These are phyloP conservation scores for Phytophthora niederhauseri DNA, from an alignment of 352 stramenopile species.

Conservation along the genomic window DNA sequence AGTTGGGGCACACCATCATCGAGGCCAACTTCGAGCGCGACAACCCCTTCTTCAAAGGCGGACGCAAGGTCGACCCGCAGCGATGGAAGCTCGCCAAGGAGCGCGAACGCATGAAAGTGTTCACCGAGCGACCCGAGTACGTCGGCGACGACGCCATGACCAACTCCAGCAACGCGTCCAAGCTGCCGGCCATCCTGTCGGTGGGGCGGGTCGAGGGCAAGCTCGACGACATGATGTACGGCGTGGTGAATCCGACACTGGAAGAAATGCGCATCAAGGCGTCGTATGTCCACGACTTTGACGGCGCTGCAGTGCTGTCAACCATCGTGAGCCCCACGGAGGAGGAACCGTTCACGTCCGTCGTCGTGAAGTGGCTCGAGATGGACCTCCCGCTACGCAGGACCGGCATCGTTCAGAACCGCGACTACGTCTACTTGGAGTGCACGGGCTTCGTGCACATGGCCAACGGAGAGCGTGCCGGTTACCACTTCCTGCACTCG, in stretches of 20 bases:
- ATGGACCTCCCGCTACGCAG: conserved; percentile 38
- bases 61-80: conserved; percentile 23
- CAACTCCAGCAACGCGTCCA: conserved; percentile 19
- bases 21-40: conserved; percentile 41
- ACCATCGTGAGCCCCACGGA: conserved; percentile 33
- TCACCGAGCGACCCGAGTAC: conserved; percentile 39
- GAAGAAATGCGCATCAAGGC: conserved; percentile 43
- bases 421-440: conserved; percentile 66
- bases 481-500: conserved; percentile 69
- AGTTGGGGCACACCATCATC: conserved; percentile 38
- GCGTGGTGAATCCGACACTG: conserved; percentile 36
- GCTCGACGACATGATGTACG: conserved; percentile 48
- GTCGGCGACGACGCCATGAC: conserved; percentile 23
- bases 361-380: conserved; percentile 49
- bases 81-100: conserved; percentile 44
- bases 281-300: conserved; percentile 38
- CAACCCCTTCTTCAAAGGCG: conserved; percentile 33
- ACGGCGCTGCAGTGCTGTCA: conserved; percentile 33
- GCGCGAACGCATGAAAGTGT: conserved; percentile 39
- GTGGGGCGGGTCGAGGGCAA: conserved; percentile 36
- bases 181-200: conserved; percentile 35
- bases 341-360: conserved; percentile 31
- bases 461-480: conserved; percentile 50
- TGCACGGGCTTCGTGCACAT: conserved; percentile 47
- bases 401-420: conserved; percentile 49